These are phyloP conservation scores for Coelastrella sp. DNA, from an alignment of 139 green algal genomes.

Conservation along the genomic window DNA sequence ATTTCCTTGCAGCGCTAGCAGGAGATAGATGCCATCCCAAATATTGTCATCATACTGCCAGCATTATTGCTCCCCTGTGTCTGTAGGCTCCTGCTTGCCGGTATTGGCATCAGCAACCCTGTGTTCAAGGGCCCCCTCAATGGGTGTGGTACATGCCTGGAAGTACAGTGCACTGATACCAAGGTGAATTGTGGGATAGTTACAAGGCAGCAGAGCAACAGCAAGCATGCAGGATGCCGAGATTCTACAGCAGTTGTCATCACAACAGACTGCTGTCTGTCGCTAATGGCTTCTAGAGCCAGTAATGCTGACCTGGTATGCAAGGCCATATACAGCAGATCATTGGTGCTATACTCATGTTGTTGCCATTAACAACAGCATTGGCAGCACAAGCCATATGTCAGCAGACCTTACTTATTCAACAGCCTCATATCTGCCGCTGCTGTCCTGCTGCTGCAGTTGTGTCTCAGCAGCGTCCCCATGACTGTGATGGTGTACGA, in stretches of 20 bases:
- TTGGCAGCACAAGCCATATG: too few relatives aligned
- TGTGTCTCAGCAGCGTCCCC: background rate
- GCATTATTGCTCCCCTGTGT: too few relatives aligned
- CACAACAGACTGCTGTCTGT: too few relatives aligned
- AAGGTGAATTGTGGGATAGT: background rate
- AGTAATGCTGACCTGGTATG: too few relatives aligned
- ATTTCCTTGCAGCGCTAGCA: too few relatives aligned
- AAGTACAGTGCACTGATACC: slow-evolving; percentile 10
- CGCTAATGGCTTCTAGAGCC: too few relatives aligned
- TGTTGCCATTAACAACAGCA: too few relatives aligned
- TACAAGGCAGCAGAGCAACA: background rate
- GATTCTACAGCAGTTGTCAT: background rate
- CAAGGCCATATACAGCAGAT: too few relatives aligned
- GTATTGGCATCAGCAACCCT: background rate
- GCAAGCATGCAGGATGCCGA: background rate
- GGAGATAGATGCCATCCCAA: too few relatives aligned
- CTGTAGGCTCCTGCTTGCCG: background rate
- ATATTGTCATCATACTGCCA: background rate
- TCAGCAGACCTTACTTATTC: too few relatives aligned
- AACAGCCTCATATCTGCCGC: background rate
- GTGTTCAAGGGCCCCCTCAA: background rate
- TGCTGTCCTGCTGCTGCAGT: background rate
- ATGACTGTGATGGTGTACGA: background rate
- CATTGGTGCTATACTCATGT: too few relatives aligned
- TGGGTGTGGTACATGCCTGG: slow-evolving; percentile 21